Conservation (phyloP, 805 yeast species). For the Ogataea pilisensis region DNA sequence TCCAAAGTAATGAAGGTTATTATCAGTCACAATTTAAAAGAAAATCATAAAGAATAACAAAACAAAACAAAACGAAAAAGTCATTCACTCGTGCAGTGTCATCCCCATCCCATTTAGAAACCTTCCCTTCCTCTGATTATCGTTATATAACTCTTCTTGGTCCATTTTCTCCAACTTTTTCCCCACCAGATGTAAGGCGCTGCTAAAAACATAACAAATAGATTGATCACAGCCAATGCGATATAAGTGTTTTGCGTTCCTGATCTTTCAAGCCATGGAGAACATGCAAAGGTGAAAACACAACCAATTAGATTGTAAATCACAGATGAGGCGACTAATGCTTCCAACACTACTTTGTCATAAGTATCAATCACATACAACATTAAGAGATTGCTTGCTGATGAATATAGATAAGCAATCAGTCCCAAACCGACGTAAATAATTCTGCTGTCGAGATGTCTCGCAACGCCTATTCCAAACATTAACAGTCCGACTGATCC, state of each 20-base stretch:
- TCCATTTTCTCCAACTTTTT: slow-evolving; percentile 50
- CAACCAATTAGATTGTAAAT: slow-evolving; percentile 63
- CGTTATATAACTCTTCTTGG: slow-evolving; percentile 46
- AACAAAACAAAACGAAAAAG: too few species aligned
- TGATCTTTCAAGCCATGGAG: slow-evolving; percentile 52
- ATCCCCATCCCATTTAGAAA: too few species aligned
- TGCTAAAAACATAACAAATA: slow-evolving; percentile 49
- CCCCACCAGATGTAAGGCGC: slow-evolving; percentile 58
- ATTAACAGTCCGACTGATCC: slow-evolving; percentile 59
- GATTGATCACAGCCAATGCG: slow-evolving; percentile 55
- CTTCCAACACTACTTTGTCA: slow-evolving; percentile 61
- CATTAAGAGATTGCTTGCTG: slow-evolving; percentile 65
- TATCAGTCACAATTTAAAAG: too few species aligned
- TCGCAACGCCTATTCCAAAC: slow-evolving; percentile 64
- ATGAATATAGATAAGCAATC: slow-evolving; percentile 64
- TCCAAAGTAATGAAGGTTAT: too few species aligned
- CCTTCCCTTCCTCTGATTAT: slow-evolving; percentile 46
- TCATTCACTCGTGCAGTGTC: too few species aligned
- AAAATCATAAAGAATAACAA: too few species aligned
- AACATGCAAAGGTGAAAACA: slow-evolving; percentile 62
- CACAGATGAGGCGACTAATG: slow-evolving; percentile 61
- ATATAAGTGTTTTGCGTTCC: slow-evolving; percentile 60
- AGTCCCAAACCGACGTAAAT: slow-evolving; percentile 59
- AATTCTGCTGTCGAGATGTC: slow-evolving; percentile 45
- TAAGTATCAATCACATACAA: slow-evolving; percentile 63